Conservation (phyloP, 108 stramenopile genomes). For the Pseudonitzschia multistriata region DNA sequence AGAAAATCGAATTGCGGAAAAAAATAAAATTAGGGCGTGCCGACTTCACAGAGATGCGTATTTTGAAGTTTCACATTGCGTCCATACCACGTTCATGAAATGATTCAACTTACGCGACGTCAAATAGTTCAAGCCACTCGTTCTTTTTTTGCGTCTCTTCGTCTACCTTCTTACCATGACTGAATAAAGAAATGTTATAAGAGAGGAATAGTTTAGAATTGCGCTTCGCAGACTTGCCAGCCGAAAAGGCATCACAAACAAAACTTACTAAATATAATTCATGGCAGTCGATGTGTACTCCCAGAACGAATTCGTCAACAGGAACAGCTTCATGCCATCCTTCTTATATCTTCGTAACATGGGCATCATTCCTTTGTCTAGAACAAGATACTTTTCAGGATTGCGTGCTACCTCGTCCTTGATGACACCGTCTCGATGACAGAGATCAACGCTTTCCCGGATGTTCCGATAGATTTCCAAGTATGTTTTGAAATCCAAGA, state of each 20-base stretch:
- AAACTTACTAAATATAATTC: constrained; percentile 80
- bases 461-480: constrained; percentile 86
- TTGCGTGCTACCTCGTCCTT: constrained; percentile 89
- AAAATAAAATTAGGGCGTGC: neutral
- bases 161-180: constrained; percentile 54
- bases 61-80: neutral
- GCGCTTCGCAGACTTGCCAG: neutral
- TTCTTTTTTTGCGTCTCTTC: constrained; percentile 66
- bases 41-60: neutral
- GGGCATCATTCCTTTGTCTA: constrained; percentile 83
- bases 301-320: constrained; percentile 94
- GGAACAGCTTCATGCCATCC: constrained; percentile 86
- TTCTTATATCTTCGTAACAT: constrained; percentile 80
- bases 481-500: constrained; percentile 87
- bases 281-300: constrained; percentile 94
- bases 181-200: constrained; percentile 11
- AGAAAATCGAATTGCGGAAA: neutral
- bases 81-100: neutral
- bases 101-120: constrained; percentile 55
- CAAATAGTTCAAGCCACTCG: constrained; percentile 94
- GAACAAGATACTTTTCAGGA: constrained; percentile 83
- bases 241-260: neutral
- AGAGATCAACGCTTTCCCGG: constrained; percentile 90
- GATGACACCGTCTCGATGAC: constrained; percentile 96
- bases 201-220: neutral